Base-by-base conservation (phyloP, 2,329 filamentous ascomycete genomes). In the Cadophora sp. region DNA sequence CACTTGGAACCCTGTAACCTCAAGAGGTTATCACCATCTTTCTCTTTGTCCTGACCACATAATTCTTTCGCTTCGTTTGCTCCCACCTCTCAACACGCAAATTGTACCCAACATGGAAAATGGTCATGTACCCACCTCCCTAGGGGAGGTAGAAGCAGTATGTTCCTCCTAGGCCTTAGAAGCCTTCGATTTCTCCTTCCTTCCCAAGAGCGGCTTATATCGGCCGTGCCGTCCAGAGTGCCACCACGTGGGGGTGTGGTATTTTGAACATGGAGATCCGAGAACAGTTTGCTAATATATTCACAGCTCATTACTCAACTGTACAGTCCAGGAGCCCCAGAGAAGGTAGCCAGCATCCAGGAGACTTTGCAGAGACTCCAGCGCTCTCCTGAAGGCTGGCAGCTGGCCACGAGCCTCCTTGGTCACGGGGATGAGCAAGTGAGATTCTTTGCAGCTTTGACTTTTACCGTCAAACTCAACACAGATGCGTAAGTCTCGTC, bases 401-500 rank as follows among this genome's bases (percentile, higher is more conserved):
- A 91, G 65, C 84, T 97, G 55, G 94, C 93, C 22, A 89, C 95
- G 75, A 87, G 88, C 61, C 83, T 98, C 16, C 82, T 97, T 13
- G 82, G 82, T 60, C 88, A 87, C 68, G 81, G 86, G 24, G 89
- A 92, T 72, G 86, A 91, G 68, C 90, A 94, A 74, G 88, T 96
- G 72, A 91, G 91, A 71, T 98, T 98, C 80, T 97, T 97, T 77
- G 96, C 93, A 16, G 95, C 94, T 36, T 84, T 97, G 67, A 98
- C 95, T 0, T 91, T 97, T 72, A 96, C 93, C 60, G 89, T 98
- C 73, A 99, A 98, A 80, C 87, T 98, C 66, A 97, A 98, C 77
- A 91, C 90, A n/a, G 93, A 96, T 76, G 93, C 89, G 91, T 91
- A 81, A 70, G 83, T 74, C 22, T 16, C 18, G 13, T 5, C 24